phyloP scores from a whole-genome alignment of 2,329 filamentous ascomycete species.

The Scolecobasidium constrictum region DNA sequence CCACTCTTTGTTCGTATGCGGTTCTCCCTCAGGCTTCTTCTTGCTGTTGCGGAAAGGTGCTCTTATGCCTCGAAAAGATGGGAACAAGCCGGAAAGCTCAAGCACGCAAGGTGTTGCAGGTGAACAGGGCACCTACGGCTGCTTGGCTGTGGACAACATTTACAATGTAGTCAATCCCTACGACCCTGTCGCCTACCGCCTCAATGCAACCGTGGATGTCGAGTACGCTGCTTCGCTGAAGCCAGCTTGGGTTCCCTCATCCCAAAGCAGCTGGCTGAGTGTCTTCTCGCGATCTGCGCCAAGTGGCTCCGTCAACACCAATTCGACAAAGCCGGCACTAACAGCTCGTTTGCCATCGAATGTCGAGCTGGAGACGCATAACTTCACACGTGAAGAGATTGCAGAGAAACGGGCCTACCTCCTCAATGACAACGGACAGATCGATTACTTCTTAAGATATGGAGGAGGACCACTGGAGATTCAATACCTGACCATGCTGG shows the following conservation, averaged over 20 bases:
- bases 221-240: constrained; percentile 68
- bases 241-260: constrained; percentile 66
- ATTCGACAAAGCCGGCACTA: constrained; percentile 23
- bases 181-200: constrained; percentile 77
- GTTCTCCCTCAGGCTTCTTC: constrained; percentile 89
- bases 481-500: constrained; percentile 94
- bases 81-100: constrained; percentile 63
- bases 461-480: constrained; percentile 83
- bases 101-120: constrained; percentile 51
- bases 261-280: constrained; percentile 40
- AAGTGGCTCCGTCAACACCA: constrained; percentile 18
- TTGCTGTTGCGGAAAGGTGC: constrained; percentile 65
- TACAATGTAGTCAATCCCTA: constrained; percentile 82
- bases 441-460: constrained; percentile 79
- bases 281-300: constrained; percentile 24
- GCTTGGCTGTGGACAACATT: constrained; percentile 86
- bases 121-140: constrained; percentile 73
- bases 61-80: constrained; percentile 65
- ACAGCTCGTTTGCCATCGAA: constrained; percentile 33
- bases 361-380: constrained; percentile 89
- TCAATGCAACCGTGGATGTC: constrained; percentile 83
- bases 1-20: constrained; percentile 76
- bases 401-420: constrained; percentile 80
- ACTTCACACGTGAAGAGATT: constrained; percentile 85
- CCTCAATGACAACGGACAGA: constrained; percentile 92